Evolutionary conservation across 441 rosid species (phyloP).

Genomic region (Geranium incanum): DNA sequence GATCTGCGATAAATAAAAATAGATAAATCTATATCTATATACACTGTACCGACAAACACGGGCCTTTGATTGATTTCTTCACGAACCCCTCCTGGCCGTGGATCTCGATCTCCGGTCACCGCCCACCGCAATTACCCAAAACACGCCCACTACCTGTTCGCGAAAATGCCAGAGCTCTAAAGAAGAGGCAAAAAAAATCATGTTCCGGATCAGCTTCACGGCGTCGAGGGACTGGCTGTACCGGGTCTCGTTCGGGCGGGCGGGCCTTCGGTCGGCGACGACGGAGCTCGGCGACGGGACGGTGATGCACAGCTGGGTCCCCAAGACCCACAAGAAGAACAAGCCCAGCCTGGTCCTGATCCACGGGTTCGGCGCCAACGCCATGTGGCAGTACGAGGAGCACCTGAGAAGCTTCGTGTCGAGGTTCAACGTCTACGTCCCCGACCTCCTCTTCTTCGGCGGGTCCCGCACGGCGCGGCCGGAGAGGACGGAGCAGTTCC

Average conservation of each 20-base stretch:
- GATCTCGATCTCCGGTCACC: neutral
- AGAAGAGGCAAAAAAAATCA: too few species aligned
- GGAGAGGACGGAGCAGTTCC: constrained; percentile 20
- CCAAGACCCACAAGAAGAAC: neutral
- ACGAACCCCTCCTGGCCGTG: neutral
- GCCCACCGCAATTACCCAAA: neutral
- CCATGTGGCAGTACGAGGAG: constrained; percentile 23
- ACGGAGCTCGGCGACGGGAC: constrained; percentile 23
- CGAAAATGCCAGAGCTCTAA: neutral
- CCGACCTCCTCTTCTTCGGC: constrained; percentile 13
- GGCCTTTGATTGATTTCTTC: neutral
- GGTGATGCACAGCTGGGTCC: constrained; percentile 25
- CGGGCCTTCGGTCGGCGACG: constrained; percentile 45
- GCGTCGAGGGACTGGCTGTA: constrained; percentile 61
- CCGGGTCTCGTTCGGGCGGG: constrained; percentile 47
- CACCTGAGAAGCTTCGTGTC: constrained; percentile 17
- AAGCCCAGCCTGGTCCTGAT: constrained; percentile 21
- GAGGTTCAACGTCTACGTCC: constrained; percentile 25
- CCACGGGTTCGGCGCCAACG: constrained; percentile 27
- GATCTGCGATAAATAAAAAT: neutral
- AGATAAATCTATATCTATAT: too few species aligned
- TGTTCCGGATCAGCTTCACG: constrained; percentile 47
- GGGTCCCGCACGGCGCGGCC: constrained; percentile 18
- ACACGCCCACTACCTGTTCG: neutral
- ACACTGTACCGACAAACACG: neutral